Evolutionary conservation across 108 stramenopile species (phyloP).

Genomic region (Cyclotella sp.): DNA sequence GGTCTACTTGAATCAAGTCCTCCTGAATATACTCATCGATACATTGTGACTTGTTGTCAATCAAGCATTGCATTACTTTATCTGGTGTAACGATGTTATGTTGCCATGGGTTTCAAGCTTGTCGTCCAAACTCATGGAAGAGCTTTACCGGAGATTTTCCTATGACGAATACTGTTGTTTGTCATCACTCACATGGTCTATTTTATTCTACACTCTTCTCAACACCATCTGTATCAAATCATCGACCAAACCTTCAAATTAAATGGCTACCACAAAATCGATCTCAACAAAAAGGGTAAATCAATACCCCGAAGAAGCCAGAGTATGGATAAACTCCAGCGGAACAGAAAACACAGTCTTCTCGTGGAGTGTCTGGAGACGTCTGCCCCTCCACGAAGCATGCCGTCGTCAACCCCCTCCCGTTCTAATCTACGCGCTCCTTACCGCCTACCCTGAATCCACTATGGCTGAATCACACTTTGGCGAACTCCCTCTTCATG

Average conservation of each 20-base stretch:
- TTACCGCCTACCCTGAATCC: constrained; percentile 58
- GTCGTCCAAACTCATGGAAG: too few species aligned
- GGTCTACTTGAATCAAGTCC: background rate
- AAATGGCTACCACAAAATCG: background rate
- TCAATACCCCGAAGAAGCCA: constrained; percentile 39
- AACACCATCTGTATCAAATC: too few species aligned
- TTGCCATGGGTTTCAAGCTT: too few species aligned
- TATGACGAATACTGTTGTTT: background rate
- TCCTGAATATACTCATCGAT: too few species aligned
- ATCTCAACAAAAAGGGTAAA: constrained; percentile 4
- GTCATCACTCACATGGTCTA: background rate
- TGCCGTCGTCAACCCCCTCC: constrained; percentile 79
- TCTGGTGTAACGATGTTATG: too few species aligned
- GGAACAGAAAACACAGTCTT: constrained; percentile 63
- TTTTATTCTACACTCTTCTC: background rate
- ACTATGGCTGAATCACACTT: constrained; percentile 58
- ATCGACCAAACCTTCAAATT: too few species aligned
- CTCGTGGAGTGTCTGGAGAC: constrained; percentile 61
- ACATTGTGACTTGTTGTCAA: too few species aligned
- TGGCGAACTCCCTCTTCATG: constrained; percentile 71
- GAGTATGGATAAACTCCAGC: constrained; percentile 58
- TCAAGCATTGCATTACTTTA: too few species aligned
- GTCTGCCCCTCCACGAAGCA: constrained; percentile 80
- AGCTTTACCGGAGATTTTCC: background rate
- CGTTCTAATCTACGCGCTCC: constrained; percentile 62